A percentile compares a stretch with the other conserved stretches of the same genome.
Conservation (phyloP, 257 asterid species). For the Salvia miltiorrhiza region DNA sequence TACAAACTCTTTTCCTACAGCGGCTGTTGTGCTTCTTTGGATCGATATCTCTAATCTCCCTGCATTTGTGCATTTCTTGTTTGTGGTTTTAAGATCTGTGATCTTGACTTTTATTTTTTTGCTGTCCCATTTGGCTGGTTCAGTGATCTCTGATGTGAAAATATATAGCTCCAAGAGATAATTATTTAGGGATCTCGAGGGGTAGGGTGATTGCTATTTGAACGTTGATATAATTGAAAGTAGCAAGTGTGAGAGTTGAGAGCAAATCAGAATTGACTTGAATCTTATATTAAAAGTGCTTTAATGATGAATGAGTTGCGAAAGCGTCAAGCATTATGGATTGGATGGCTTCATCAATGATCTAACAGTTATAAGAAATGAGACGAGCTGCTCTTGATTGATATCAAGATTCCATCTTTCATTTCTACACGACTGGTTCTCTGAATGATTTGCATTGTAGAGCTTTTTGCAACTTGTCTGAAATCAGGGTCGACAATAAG, state of each 20-base stretch:
- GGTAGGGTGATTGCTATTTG: neutral
- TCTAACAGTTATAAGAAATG: neutral
- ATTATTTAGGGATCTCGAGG: neutral
- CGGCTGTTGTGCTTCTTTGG: neutral
- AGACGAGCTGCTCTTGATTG: constrained; percentile 10
- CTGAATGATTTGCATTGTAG: neutral
- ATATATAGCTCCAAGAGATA: neutral
- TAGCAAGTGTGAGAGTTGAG: neutral
- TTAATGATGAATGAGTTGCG: constrained; percentile 1
- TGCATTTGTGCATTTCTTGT: neutral
- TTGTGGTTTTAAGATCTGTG: constrained; percentile 24
- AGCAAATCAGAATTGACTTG: constrained; percentile 4
- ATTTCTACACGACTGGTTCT: neutral
- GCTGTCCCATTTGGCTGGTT: constrained; percentile 12
- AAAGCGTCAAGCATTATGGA: constrained; percentile 2
- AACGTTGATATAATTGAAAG: neutral
- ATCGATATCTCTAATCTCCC: neutral
- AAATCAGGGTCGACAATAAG: neutral
- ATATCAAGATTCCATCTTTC: neutral
- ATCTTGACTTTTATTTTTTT: neutral
- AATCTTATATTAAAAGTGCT: neutral
- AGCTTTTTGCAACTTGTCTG: neutral
- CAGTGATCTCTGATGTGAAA: constrained; percentile 16
- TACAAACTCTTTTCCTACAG: neutral
- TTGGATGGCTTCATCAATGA: neutral